These are phyloP conservation scores for Daedaleopsis sinensis DNA, from an alignment of 768 basidiomycete species.

Conservation along the genomic window DNA sequence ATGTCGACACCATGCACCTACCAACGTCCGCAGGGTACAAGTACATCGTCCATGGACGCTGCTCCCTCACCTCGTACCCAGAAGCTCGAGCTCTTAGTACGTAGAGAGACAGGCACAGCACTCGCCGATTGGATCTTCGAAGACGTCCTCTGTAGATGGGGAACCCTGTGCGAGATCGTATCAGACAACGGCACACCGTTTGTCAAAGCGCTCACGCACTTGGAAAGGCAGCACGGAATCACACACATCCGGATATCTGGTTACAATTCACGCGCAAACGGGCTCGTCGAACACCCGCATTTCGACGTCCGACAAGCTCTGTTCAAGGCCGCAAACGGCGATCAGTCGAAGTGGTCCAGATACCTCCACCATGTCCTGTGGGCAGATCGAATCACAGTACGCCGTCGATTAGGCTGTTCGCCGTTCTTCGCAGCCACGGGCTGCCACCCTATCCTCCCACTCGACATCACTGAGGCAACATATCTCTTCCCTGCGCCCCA, in stretches of 20 bases:
- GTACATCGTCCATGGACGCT: slow-evolving; percentile 42
- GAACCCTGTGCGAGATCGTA: slow-evolving; percentile 38
- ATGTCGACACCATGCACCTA: slow-evolving; percentile 47
- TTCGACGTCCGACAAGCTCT: slow-evolving; percentile 37
- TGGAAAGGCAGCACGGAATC: slow-evolving; percentile 33
- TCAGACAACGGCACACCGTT: slow-evolving; percentile 44
- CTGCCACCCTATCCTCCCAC: slow-evolving; percentile 22
- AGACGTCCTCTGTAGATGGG: slow-evolving; percentile 42
- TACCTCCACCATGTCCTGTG: slow-evolving; percentile 34
- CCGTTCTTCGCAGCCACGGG: slow-evolving; percentile 29
- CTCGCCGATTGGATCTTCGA: slow-evolving; percentile 39
- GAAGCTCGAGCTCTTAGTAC: slow-evolving; percentile 33
- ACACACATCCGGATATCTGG: slow-evolving; percentile 41
- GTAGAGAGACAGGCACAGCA: slow-evolving; percentile 30
- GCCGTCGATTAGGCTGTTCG: slow-evolving; percentile 33
- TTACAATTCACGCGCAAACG: slow-evolving; percentile 48
- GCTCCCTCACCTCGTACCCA: slow-evolving; percentile 36
- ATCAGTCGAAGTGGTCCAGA: slow-evolving; percentile 24
- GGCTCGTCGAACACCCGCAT: slow-evolving; percentile 37
- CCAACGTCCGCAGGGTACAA: slow-evolving; percentile 35
- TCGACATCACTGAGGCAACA: slow-evolving; percentile 25
- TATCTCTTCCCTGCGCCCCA: slow-evolving; percentile 14
- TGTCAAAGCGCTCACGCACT: slow-evolving; percentile 24
- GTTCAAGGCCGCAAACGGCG: slow-evolving; percentile 33
- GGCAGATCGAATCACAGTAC: slow-evolving; percentile 39